Conservation (phyloP, 164 flowering plant genomes). For the Chloranthus sessilifolius region DNA sequence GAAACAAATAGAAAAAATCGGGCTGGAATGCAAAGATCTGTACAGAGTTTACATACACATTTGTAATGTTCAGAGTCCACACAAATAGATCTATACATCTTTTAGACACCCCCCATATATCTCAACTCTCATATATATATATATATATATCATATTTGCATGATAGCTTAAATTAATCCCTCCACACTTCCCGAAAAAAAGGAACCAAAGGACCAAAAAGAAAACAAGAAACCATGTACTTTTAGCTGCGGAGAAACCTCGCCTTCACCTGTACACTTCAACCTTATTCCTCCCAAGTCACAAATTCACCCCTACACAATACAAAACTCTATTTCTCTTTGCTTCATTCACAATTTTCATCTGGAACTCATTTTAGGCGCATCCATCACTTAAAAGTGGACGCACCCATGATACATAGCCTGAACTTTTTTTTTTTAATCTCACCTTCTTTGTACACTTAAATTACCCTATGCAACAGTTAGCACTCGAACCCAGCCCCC, state of each 20-base stretch:
- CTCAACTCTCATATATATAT: too few relatives aligned
- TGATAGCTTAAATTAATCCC: neutral
- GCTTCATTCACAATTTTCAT: slow-evolving; percentile 17
- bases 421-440: slow-evolving; percentile 6
- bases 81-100: too few relatives aligned
- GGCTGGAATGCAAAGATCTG: too few relatives aligned
- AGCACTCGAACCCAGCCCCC: slow-evolving; percentile 17
- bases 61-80: too few relatives aligned
- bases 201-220: slow-evolving; percentile 1
- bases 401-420: slow-evolving; percentile 17
- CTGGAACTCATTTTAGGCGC: slow-evolving; percentile 6
- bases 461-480: slow-evolving; percentile 23
- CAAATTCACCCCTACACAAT: slow-evolving; percentile 20
- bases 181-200: too few relatives aligned
- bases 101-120: too few relatives aligned
- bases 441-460: slow-evolving; percentile 28
- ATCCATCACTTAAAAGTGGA: slow-evolving; percentile 32
- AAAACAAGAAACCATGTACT: slow-evolving; percentile 11
- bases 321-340: slow-evolving; percentile 15
- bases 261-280: slow-evolving; percentile 16
- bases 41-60: too few relatives aligned
- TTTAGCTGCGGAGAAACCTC: neutral
- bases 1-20: too few relatives aligned
- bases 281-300: slow-evolving; percentile 19
- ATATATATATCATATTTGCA: neutral